phyloP scores from a whole-genome alignment of 2,329 filamentous ascomycete genomes.

The Fusarium sp. region DNA sequence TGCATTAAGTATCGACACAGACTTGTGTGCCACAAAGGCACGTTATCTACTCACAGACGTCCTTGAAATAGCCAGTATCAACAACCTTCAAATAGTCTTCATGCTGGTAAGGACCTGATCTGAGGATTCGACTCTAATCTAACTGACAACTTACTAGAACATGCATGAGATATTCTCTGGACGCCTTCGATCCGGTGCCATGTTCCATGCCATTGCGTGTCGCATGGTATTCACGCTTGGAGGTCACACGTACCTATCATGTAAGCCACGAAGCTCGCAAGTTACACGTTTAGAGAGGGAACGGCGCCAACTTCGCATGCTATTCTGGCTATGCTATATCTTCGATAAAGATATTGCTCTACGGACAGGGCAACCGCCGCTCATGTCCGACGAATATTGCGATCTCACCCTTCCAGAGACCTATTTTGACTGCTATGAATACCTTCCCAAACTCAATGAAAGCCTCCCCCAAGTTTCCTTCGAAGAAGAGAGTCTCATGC shows the following conservation, averaged over 20 bases:
- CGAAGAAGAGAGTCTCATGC: slow-evolving; percentile 23
- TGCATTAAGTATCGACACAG: slow-evolving; percentile 48
- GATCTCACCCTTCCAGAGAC: slow-evolving; percentile 42
- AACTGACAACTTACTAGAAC: slow-evolving; percentile 43
- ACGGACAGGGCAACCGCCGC: slow-evolving; percentile 61
- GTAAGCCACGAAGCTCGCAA: slow-evolving; percentile 2
- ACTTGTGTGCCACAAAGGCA: slow-evolving; percentile 52
- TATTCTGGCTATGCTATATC: slow-evolving; percentile 66
- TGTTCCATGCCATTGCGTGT: slow-evolving; percentile 56
- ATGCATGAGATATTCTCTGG: slow-evolving; percentile 56
- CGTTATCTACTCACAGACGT: slow-evolving; percentile 54
- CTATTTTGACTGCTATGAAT: slow-evolving; percentile 40
- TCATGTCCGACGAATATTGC: slow-evolving; percentile 53
- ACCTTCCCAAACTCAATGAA: background rate
- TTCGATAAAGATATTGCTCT: slow-evolving; percentile 66
- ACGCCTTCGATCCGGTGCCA: slow-evolving; percentile 55
- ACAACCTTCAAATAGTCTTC: slow-evolving; percentile 55
- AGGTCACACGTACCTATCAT: slow-evolving; percentile 49
- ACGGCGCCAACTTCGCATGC: slow-evolving; percentile 47
- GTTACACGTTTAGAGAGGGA: slow-evolving; percentile 40
- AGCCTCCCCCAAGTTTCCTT: background rate
- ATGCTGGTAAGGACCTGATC: slow-evolving; percentile 56
- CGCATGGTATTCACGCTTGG: slow-evolving; percentile 60
- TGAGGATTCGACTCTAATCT: accelerated
- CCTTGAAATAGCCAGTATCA: slow-evolving; percentile 54